A percentile compares a stretch with the other conserved stretches of the same genome.
phyloP scores from a whole-genome alignment of 1,139 yeast species.

The Arxiozyma bovina region DNA sequence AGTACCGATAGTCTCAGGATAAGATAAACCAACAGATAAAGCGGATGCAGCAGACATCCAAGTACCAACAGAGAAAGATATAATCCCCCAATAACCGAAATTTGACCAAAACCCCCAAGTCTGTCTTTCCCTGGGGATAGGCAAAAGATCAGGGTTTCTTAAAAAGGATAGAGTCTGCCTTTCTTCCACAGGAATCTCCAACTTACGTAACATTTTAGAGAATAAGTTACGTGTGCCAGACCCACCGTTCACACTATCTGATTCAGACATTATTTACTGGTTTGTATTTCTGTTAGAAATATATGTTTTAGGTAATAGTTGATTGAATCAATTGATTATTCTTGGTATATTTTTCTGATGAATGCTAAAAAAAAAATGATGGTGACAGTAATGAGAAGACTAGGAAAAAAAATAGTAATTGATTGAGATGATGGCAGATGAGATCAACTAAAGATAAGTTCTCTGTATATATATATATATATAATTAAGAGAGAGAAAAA shows the following conservation, averaged over 20 bases:
- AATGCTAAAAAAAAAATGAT: not conserved
- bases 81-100: slow-evolving; percentile 37
- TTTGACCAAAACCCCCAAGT: slow-evolving; percentile 38
- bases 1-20: slow-evolving; percentile 36
- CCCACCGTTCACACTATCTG: not conserved
- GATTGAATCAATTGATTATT: not conserved
- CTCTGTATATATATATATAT: not conserved
- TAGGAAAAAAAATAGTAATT: not conserved
- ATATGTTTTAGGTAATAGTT: not conserved
- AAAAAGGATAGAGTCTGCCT: slow-evolving; percentile 29
- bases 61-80: slow-evolving; percentile 36
- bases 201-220: slow-evolving; percentile 8
- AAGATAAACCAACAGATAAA: slow-evolving; percentile 35
- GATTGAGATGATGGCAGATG: not conserved
- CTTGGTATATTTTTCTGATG: not conserved
- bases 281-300: too few relatives aligned
- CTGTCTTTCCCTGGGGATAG: slow-evolving; percentile 31
- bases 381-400: not conserved
- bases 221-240: not conserved
- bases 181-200: slow-evolving; percentile 31
- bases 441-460: not conserved
- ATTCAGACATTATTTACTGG: not conserved
- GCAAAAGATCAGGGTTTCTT: slow-evolving; percentile 34
- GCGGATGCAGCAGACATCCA: slow-evolving; percentile 38
- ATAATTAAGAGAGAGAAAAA: not conserved